Percentiles rank a stretch among this genome's conserved stretches.
phyloP scores from a whole-genome alignment of 305 asterid species.

The Solanum hybrid region DNA sequence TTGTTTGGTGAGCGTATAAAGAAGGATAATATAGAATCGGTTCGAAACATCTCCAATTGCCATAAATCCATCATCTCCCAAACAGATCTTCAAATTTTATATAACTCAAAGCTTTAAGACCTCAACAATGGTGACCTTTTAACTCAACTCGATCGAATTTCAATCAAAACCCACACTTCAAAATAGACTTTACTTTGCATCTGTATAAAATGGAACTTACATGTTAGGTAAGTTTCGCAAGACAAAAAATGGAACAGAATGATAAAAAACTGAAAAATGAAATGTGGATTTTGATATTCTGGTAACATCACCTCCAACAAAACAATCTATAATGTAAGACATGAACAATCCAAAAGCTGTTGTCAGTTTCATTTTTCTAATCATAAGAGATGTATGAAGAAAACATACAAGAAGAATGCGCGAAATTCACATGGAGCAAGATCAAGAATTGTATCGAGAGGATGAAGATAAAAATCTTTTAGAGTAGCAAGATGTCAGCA shows the following conservation, averaged over 20 bases:
- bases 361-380: neutral
- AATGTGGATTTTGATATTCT: neutral
- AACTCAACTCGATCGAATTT: neutral
- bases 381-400: neutral
- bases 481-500: conserved; percentile 48
- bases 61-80: neutral
- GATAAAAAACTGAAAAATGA: neutral
- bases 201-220: too few species aligned
- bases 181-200: neutral
- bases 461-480: neutral
- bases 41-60: neutral
- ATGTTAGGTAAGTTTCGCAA: neutral
- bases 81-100: neutral
- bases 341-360: conserved; percentile 1
- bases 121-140: neutral
- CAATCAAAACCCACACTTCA: neutral
- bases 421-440: neutral
- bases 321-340: neutral
- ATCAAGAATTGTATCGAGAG: neutral
- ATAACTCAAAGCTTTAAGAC: neutral
- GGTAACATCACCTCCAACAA: neutral
- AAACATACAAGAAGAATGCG: neutral
- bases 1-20: neutral
- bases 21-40: neutral
- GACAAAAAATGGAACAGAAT: neutral